Evolutionary conservation across 2,329 filamentous ascomycete genomes (phyloP).

Genomic region (Hypoxylon sp.): DNA sequence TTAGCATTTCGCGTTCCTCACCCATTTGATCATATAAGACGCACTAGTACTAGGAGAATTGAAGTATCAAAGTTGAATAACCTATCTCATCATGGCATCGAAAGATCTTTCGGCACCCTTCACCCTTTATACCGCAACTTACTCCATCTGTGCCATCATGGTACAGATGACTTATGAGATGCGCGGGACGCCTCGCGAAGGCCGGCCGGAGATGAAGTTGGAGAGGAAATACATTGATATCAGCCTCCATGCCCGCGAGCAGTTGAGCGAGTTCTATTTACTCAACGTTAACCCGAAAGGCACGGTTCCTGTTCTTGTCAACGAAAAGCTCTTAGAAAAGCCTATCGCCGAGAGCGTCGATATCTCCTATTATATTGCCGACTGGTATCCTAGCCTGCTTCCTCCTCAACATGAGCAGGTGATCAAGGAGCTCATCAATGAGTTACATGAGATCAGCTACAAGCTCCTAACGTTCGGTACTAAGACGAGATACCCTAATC

Average conservation of each 20-base stretch:
- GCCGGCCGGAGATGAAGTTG: conserved; percentile 15
- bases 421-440: conserved; percentile 11
- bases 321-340: conserved; percentile 1
- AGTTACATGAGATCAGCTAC: conserved; percentile 23
- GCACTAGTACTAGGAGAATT: not conserved
- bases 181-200: conserved; percentile 7
- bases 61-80: not conserved
- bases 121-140: conserved; percentile 16
- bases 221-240: conserved; percentile 1
- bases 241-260: not conserved
- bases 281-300: conserved; percentile 18
- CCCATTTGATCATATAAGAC: not conserved
- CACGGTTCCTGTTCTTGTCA: conserved; percentile 9
- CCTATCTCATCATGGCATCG: conserved; percentile 11
- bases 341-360: conserved; percentile 8
- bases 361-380: conserved; percentile 18
- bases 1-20: too few relatives aligned
- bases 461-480: conserved; percentile 19
- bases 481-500: conserved; percentile 4
- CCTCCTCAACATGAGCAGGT: conserved; percentile 16
- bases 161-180: conserved; percentile 20
- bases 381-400: conserved; percentile 15
- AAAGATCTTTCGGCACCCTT: conserved; percentile 14
- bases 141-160: conserved; percentile 17
- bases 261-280: conserved; percentile 19